These are phyloP conservation scores for Lunularia cruciata DNA, from an alignment of 225 moss, liverwort and hornwort genomes.

Conservation along the genomic window DNA sequence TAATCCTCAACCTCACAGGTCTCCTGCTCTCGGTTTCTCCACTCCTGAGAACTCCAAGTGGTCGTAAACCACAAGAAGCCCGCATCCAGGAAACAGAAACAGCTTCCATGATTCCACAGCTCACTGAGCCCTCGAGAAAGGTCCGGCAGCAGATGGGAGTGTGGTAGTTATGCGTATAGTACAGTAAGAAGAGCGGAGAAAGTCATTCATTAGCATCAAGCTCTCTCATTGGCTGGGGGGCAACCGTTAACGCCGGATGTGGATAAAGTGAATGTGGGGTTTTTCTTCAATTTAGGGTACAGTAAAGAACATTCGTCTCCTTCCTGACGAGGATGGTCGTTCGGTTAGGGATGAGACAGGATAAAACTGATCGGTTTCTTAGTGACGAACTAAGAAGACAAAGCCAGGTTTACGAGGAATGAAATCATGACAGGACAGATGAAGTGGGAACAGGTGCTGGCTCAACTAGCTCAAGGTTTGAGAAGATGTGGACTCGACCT, in stretches of 20 bases:
- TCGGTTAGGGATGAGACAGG: background rate
- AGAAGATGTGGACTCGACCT: conserved; percentile 30
- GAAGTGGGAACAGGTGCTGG: conserved; percentile 30
- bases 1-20: background rate
- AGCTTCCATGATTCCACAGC: background rate
- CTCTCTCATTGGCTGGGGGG: background rate
- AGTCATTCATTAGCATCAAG: no score
- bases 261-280: background rate
- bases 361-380: background rate
- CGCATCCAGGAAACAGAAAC: background rate
- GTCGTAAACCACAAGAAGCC: background rate
- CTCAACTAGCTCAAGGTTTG: conserved; percentile 11
- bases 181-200: no score
- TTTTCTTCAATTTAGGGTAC: background rate
- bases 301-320: background rate
- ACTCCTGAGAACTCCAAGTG: background rate
- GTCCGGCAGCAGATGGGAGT: no score
- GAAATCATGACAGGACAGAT: background rate
- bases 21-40: background rate
- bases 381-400: background rate
- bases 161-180: no score
- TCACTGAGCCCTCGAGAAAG: background rate
- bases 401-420: background rate
- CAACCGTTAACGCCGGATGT: background rate
- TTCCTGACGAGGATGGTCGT: background rate